phyloP scores from a whole-genome alignment of 331 rosid species.

The Arachis monticola region DNA sequence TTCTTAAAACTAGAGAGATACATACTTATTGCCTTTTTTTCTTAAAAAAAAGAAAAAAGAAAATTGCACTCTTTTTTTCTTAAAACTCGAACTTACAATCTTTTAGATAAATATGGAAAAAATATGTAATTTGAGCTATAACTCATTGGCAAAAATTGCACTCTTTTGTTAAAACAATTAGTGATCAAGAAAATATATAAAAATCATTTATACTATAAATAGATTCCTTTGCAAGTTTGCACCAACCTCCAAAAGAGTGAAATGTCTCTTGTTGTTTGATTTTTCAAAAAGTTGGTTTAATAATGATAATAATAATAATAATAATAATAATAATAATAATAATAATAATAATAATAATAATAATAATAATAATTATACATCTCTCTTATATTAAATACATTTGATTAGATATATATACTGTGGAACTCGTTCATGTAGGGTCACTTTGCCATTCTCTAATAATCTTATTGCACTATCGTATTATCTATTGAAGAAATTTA shows the following conservation, averaged over 20 bases:
- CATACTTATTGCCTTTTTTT: no score
- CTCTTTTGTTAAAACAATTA: neutral
- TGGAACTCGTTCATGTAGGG: slow-evolving; percentile 22
- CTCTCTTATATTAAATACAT: neutral
- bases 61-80: no score
- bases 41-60: no score
- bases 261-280: slow-evolving; percentile 18
- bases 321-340: no score
- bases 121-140: no score
- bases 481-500: slow-evolving; percentile 2
- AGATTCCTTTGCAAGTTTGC: neutral
- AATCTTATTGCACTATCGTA: slow-evolving; percentile 8
- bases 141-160: no score
- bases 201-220: neutral
- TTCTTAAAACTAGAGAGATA: no score
- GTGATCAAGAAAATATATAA: neutral
- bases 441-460: slow-evolving; percentile 34
- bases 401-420: slow-evolving; percentile 12
- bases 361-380: neutral
- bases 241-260: neutral
- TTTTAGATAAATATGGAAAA: no score
- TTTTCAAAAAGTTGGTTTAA: neutral
- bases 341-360: no score
- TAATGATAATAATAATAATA: no score
- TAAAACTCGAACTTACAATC: no score